A percentile compares a stretch with the other conserved stretches of the same genome.
Conservation (phyloP, 148 eudicot species). For the Oxyria digyna region DNA sequence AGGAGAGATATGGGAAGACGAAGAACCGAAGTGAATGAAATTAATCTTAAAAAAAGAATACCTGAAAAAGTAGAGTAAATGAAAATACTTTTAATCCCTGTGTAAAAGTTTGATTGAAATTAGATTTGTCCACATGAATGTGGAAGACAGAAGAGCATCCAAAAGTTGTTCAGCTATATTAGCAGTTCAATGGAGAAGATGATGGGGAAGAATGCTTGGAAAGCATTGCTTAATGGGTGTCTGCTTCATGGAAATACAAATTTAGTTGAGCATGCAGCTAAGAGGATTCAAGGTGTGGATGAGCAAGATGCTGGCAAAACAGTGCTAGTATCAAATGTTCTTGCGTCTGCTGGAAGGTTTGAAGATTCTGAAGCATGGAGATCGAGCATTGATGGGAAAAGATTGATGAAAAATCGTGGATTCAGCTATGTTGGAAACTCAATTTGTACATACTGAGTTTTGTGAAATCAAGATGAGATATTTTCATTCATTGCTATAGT, state of each 20-base stretch:
- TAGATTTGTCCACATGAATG: no score
- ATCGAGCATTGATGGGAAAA: slow-evolving; percentile 7
- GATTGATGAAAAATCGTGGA: slow-evolving; percentile 7
- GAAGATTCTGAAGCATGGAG: slow-evolving; percentile 13
- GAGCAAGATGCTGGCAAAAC: not conserved
- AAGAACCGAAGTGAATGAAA: no score
- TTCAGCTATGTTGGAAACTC: not conserved
- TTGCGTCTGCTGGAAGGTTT: slow-evolving; percentile 12
- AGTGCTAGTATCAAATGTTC: slow-evolving; percentile 2
- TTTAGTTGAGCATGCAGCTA: slow-evolving; percentile 5
- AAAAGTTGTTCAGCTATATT: no score
- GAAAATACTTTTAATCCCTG: no score
- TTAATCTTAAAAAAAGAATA: no score
- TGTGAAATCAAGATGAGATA: no score
- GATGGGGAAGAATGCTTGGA: slow-evolving; percentile 13
- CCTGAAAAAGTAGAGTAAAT: no score
- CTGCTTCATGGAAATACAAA: slow-evolving; percentile 11
- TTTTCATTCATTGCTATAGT: no score
- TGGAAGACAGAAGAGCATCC: no score
- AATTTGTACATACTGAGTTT: not conserved
- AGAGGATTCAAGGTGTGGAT: slow-evolving; percentile 1
- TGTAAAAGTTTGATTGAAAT: no score
- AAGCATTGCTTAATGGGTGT: slow-evolving; percentile 16
- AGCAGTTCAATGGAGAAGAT: slow-evolving; percentile 5
- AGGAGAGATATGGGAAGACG: no score